Conservation (phyloP, 2,329 filamentous ascomycete species). For the Colletotrichum sp. region DNA sequence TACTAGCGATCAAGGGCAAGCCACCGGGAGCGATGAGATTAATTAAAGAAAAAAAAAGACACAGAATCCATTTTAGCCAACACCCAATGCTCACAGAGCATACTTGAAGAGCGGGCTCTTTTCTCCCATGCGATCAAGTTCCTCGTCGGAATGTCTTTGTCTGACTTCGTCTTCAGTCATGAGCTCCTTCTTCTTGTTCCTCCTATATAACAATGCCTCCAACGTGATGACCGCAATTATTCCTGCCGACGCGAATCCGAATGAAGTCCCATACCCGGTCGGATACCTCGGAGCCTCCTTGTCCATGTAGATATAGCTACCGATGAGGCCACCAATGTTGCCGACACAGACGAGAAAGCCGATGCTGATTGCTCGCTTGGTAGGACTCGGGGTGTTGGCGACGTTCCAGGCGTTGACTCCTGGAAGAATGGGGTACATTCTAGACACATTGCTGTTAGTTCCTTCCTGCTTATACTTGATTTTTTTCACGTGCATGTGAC, state of each 20-base stretch:
- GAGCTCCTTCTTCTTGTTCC: constrained; percentile 29
- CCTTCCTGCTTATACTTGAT: neutral
- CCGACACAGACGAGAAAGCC: constrained; percentile 45
- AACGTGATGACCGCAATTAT: constrained; percentile 15
- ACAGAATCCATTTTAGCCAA: neutral
- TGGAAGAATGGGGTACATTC: constrained; percentile 47
- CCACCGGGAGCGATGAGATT: neutral
- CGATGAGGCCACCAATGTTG: constrained; percentile 38
- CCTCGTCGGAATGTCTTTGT: constrained; percentile 29
- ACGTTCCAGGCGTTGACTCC: constrained; percentile 47
- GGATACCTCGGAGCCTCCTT: constrained; percentile 20
- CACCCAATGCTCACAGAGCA: constrained; percentile 20
- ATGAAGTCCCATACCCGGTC: constrained; percentile 17
- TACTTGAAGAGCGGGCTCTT: constrained; percentile 35
- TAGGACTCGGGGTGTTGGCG: constrained; percentile 39
- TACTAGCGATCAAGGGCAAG: neutral
- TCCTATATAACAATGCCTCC: neutral
- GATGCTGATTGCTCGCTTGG: constrained; percentile 46
- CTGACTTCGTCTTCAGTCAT: constrained; percentile 29
- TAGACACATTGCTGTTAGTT: constrained; percentile 18
- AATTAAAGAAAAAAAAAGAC: neutral
- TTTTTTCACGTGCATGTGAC: neutral
- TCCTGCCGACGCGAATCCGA: constrained; percentile 16
- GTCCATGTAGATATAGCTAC: constrained; percentile 23
- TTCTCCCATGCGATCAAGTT: constrained; percentile 35